Evolutionary conservation across 1,284 basidiomycete species (phyloP).

Genomic region (Cutaneotrichosporon sp.): DNA sequence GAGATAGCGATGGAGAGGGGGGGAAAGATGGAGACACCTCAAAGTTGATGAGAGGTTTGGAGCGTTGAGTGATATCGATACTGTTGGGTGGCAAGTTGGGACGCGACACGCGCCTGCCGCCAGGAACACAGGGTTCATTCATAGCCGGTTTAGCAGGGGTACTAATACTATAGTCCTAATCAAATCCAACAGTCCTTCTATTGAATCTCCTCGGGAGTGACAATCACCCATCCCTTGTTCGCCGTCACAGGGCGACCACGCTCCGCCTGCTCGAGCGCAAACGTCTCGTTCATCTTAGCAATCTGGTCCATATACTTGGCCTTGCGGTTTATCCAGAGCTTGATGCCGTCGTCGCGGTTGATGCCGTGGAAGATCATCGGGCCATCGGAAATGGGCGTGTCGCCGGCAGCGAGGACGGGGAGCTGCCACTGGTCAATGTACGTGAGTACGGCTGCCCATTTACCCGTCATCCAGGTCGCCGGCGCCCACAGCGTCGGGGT

Average conservation of each 20-base stretch:
- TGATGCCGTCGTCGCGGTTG: not conserved
- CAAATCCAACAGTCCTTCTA: not conserved
- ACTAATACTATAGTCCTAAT: too few relatives aligned
- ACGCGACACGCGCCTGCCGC: not conserved
- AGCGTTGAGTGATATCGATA: not conserved
- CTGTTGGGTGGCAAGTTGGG: not conserved
- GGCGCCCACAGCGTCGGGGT: not conserved
- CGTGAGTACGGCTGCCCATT: not conserved
- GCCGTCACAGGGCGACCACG: not conserved
- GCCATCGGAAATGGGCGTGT: not conserved
- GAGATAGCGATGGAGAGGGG: not conserved
- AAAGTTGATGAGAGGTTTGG: not conserved
- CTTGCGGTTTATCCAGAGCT: not conserved
- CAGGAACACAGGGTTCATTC: not conserved
- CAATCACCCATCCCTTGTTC: not conserved
- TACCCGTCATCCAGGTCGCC: not conserved
- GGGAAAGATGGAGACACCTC: not conserved
- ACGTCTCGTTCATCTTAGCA: not conserved
- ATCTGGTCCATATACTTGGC: not conserved
- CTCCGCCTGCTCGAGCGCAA: not conserved
- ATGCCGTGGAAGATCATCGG: not conserved
- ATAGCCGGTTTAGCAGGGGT: not conserved
- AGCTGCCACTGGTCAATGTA: not conserved
- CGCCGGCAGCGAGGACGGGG: not conserved
- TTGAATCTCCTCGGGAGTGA: not conserved